Percentiles rank a stretch among this genome's conserved stretches.
Evolutionary conservation across 345 rosid genomes (phyloP).

Genomic region (Raphanus sativus): DNA sequence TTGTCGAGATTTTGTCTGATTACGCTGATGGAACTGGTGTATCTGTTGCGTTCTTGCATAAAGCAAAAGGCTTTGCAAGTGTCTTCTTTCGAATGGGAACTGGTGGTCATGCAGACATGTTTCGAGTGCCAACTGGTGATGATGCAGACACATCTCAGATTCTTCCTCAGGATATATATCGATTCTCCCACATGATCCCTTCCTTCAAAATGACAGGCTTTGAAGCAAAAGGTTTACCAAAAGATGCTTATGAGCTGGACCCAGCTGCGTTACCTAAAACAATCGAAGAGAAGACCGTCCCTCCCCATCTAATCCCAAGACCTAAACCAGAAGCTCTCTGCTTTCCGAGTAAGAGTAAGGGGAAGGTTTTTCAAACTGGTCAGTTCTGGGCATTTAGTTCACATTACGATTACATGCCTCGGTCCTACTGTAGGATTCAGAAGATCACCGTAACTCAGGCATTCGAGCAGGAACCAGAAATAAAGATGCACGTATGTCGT

Average conservation of each 20-base stretch:
- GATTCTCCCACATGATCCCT: constrained; percentile 67
- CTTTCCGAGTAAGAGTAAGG: not conserved
- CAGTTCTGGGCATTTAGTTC: constrained; percentile 71
- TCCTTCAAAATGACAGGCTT: constrained; percentile 53
- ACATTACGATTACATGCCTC: constrained; percentile 53
- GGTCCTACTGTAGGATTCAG: constrained; percentile 59
- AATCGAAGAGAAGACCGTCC: constrained; percentile 30
- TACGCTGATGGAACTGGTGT: constrained; percentile 44
- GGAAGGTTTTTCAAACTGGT: constrained; percentile 48
- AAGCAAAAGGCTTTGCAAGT: constrained; percentile 60
- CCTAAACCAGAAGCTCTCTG: not conserved
- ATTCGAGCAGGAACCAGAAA: constrained; percentile 14
- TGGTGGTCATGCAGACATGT: not conserved
- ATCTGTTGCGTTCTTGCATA: constrained; percentile 26
- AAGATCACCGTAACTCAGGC: constrained; percentile 36
- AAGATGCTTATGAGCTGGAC: constrained; percentile 23
- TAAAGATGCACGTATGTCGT: constrained; percentile 54
- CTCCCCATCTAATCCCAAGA: constrained; percentile 5
- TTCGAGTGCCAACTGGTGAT: constrained; percentile 24
- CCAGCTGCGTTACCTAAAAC: not conserved
- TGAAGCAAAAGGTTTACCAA: constrained; percentile 40
- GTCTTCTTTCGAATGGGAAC: constrained; percentile 48
- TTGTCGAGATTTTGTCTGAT: constrained; percentile 65
- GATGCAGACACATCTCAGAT: constrained; percentile 29
- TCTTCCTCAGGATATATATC: constrained; percentile 45